These are phyloP conservation scores for Cadophora malorum DNA, from an alignment of 2,329 filamentous ascomycete species.

Conservation along the genomic window DNA sequence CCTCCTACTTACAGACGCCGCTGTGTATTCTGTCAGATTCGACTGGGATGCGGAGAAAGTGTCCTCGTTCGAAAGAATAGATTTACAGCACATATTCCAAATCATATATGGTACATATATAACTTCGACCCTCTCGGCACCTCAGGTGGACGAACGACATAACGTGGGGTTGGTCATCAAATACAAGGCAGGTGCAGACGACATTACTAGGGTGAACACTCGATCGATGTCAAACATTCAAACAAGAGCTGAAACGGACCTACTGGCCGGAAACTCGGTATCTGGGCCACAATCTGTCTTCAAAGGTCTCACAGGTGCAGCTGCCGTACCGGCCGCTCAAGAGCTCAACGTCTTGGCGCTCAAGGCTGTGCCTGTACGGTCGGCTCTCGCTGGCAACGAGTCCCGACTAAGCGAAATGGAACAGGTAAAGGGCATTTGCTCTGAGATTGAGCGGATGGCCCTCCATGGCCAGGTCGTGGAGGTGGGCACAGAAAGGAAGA, in stretches of 20 bases:
- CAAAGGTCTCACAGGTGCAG: conserved; percentile 30
- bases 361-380: conserved; percentile 59
- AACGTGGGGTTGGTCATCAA: conserved; percentile 86
- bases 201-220: conserved; percentile 83
- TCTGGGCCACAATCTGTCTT: conserved; percentile 25
- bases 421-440: conserved; percentile 61
- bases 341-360: conserved; percentile 55
- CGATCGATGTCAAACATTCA: conserved; percentile 71
- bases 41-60: conserved; percentile 97
- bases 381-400: conserved; percentile 45
- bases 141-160: conserved; percentile 76
- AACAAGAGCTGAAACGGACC: conserved; percentile 38
- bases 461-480: conserved; percentile 52
- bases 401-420: conserved; percentile 43
- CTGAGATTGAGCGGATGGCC: conserved; percentile 76
- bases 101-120: conserved; percentile 88
- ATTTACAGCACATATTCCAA: conserved; percentile 73
- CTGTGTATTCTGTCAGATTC: conserved; percentile 87
- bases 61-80: conserved; percentile 85
- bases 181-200: conserved; percentile 74
- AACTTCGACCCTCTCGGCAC: conserved; percentile 80
- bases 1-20: conserved; percentile 82
- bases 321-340: conserved; percentile 5
- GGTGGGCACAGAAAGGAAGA: conserved; percentile 48
- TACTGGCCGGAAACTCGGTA: conserved; percentile 27